Evolutionary conservation across 2,329 filamentous ascomycete species (phyloP).

Genomic region (Pseudonectria buxi): DNA sequence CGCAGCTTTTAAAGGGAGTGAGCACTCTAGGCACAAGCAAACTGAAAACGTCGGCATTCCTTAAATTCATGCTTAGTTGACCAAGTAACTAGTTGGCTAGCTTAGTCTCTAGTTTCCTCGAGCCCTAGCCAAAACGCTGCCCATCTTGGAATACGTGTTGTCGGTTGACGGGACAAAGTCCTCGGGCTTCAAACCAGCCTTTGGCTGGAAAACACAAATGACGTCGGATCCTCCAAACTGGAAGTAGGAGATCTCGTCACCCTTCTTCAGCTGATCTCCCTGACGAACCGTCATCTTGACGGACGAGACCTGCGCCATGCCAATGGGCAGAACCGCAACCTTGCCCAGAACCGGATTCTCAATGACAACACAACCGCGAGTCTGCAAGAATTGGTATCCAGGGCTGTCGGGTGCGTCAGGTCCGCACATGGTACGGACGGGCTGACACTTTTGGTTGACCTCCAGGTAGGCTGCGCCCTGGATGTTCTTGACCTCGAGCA

Average conservation of each 20-base stretch:
- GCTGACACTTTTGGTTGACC: slow-evolving; percentile 17
- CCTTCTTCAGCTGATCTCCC: slow-evolving; percentile 28
- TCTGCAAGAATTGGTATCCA: slow-evolving; percentile 35
- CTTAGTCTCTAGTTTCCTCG: too few species aligned
- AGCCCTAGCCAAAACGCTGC: slow-evolving; percentile 11
- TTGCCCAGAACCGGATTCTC: slow-evolving; percentile 27
- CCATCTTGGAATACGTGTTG: slow-evolving; percentile 13
- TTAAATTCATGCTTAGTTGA: too few species aligned
- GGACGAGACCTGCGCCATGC: slow-evolving; percentile 38
- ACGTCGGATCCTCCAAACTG: slow-evolving; percentile 38
- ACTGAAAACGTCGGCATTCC: too few species aligned
- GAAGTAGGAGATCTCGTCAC: slow-evolving; percentile 36
- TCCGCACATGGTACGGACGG: slow-evolving; percentile 12
- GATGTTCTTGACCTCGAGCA: slow-evolving; percentile 32
- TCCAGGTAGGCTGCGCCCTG: slow-evolving; percentile 32
- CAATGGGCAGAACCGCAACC: slow-evolving; percentile 36
- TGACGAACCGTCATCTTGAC: slow-evolving; percentile 25
- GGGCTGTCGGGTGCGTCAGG: slow-evolving; percentile 27
- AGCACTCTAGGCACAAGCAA: too few species aligned
- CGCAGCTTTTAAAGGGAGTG: too few species aligned
- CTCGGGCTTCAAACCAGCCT: slow-evolving; percentile 10
- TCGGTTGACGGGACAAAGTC: slow-evolving; percentile 12
- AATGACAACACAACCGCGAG: slow-evolving; percentile 32
- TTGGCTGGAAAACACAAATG: slow-evolving; percentile 31
- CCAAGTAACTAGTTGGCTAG: too few species aligned